A percentile compares a stretch with the other conserved stretches of the same genome.
phyloP scores from a whole-genome alignment of 176 grass and related monocot genomes.

The Elaeis guineensis region DNA sequence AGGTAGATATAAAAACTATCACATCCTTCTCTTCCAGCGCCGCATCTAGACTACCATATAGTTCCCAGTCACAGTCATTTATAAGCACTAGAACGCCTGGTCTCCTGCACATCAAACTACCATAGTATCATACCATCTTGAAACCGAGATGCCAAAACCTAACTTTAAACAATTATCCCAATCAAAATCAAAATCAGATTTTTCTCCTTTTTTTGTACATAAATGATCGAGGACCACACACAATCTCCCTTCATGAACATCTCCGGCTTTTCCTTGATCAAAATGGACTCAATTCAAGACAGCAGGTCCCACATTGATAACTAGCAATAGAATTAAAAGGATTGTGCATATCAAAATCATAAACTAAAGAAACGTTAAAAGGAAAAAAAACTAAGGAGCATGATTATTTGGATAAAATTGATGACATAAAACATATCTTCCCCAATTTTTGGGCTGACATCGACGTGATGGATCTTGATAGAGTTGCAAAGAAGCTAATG shows the following conservation, averaged over 20 bases:
- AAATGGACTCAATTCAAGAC: conserved; percentile 65
- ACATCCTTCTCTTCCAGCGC: conserved; percentile 85
- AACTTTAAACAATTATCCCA: too few species aligned
- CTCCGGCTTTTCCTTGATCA: conserved; percentile 92
- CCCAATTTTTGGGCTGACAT: conserved; percentile 31
- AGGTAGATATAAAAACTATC: conserved; percentile 81
- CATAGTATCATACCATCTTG: not conserved
- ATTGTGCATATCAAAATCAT: not conserved
- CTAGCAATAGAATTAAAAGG: conserved; percentile 10
- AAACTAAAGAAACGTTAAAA: conserved; percentile 5
- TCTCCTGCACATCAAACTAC: conserved; percentile 41
- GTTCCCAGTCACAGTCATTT: conserved; percentile 89
- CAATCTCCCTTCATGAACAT: conserved; percentile 89
- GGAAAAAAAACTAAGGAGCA: not conserved
- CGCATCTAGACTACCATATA: conserved; percentile 60
- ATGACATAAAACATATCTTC: conserved; percentile 32
- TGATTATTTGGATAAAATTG: not conserved
- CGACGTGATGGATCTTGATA: conserved; percentile 66
- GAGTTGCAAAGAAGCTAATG: conserved; percentile 72
- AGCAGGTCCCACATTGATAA: conserved; percentile 46
- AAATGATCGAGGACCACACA: conserved; percentile 41
- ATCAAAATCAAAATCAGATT: too few species aligned
- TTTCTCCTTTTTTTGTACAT: too few species aligned
- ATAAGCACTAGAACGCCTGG: conserved; percentile 80
- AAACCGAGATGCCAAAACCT: too few species aligned